Evolutionary conservation across 2,329 filamentous ascomycete species (phyloP), one percentile per base, ranked within the genome.

Genomic region (Clonostachys rhizophaga): DNA sequence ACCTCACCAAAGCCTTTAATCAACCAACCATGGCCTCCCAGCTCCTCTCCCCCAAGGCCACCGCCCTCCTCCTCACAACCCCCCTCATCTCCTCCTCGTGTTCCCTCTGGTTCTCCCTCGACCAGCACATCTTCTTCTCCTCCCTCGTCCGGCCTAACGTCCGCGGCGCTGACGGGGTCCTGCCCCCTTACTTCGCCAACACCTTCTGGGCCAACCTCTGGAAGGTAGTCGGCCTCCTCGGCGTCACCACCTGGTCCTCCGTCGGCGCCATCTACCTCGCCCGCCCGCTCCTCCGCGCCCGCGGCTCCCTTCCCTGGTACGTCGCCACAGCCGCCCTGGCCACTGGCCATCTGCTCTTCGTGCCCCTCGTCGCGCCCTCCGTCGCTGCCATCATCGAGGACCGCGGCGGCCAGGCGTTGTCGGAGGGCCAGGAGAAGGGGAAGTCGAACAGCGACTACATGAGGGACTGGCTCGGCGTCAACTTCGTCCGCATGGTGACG

Each of bases 1-100:
- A 30, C 9, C 24, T 30, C 24, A 9, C 9, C 24, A 30, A 10
- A 30, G 8, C 3, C 24, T 30, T 10, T 9, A 1, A 30, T 30
- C 24, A 30, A 30, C 24, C 24, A 30, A 30, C 24, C 8, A 71
- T 71, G 69, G 66, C 68, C 34, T 68, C 66, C 2, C 56, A 58
- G 14, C 49, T 53, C 39, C 66, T 71, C 55, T 61, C 66, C 54
- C 63, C 65, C 11, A 54, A 64, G 41, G 24, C 24, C 24, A 61
- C 64, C 7, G 49, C 58, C 39, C 61, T 77, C 34, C 66, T 74
- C 42, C 54, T 71, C 16, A 62, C 70, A 2, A 10, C 24, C 24
- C 74, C 74, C 1, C 58, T 77, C 20, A 52, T 76, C 52, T 70
- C 71, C n/a, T 70, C 72, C 4, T 74, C 72, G 3, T 66, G 66